A percentile compares a stretch with the other conserved stretches of the same genome.
phyloP scores from a whole-genome alignment of 805 yeast genomes.

The Cyberlindnera saturnus region DNA sequence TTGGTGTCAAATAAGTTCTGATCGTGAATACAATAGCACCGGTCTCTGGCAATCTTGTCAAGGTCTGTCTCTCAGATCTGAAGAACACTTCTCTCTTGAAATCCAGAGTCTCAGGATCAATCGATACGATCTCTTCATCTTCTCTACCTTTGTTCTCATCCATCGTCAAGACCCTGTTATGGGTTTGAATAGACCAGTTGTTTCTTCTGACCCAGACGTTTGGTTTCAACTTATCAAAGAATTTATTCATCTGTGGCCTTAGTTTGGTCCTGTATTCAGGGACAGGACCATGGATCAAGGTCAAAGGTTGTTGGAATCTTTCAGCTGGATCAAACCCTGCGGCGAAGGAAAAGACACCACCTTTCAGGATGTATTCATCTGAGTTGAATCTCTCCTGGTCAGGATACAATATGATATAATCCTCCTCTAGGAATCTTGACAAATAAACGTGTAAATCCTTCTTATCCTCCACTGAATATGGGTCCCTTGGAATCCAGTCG shows the following conservation, averaged over 20 bases:
- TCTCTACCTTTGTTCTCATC: conserved; percentile 34
- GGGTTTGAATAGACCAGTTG: conserved; percentile 70
- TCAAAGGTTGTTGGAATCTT: conserved; percentile 47
- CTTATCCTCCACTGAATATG: conserved; percentile 17
- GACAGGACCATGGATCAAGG: conserved; percentile 63
- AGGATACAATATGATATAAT: conserved; percentile 46
- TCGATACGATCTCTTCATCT: conserved; percentile 24
- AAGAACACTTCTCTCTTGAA: conserved; percentile 42
- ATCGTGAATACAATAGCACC: conserved; percentile 44
- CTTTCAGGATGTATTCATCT: conserved; percentile 54
- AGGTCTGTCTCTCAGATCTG: conserved; percentile 54
- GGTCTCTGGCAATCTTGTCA: conserved; percentile 46
- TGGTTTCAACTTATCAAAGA: conserved; percentile 50
- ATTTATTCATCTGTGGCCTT: conserved; percentile 58
- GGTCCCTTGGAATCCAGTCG: conserved; percentile 21
- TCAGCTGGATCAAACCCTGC: conserved; percentile 65
- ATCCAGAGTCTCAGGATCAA: conserved; percentile 28
- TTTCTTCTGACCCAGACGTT: conserved; percentile 53
- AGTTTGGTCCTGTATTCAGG: conserved; percentile 57
- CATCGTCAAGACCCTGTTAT: conserved; percentile 42
- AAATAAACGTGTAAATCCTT: conserved; percentile 14
- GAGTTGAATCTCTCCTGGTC: conserved; percentile 31
- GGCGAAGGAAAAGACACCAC: conserved; percentile 57
- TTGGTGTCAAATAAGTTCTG: conserved; percentile 52
- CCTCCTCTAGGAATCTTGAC: conserved; percentile 20